Conservation (phyloP, 2,329 filamentous ascomycete genomes). For the Epichloe coenophiala region DNA sequence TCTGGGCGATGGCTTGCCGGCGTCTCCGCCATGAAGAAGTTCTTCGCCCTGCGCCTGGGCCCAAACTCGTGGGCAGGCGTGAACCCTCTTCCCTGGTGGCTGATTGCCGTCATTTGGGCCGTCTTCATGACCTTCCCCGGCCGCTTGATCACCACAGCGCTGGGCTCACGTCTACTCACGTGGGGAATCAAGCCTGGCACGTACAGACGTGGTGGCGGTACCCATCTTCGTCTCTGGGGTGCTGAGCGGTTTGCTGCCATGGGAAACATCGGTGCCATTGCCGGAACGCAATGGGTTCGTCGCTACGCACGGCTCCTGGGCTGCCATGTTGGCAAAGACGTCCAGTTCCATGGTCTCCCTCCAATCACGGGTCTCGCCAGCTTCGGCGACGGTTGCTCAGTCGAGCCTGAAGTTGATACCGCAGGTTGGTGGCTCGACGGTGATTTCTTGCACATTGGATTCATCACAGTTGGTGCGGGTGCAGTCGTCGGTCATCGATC, state of each 20-base stretch:
- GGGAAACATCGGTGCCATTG: constrained; percentile 4
- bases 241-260: constrained; percentile 7
- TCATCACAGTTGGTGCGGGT: constrained; percentile 8
- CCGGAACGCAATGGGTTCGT: constrained; percentile 9
- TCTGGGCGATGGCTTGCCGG: constrained; percentile 6
- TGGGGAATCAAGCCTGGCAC: constrained; percentile 8
- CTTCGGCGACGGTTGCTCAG: constrained; percentile 9
- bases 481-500: constrained; percentile 9
- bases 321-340: constrained; percentile 9
- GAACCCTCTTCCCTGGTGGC: constrained; percentile 7
- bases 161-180: constrained; percentile 4
- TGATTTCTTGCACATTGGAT: constrained; percentile 10
- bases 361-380: constrained; percentile 9
- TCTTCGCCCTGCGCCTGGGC: constrained; percentile 4
- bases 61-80: constrained; percentile 6
- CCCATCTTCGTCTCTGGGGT: constrained; percentile 10
- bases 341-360: constrained; percentile 9
- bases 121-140: constrained; percentile 8
- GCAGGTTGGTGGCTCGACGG: constrained; percentile 12
- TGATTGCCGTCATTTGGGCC: constrained; percentile 6
- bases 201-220: constrained; percentile 8
- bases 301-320: constrained; percentile 10
- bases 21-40: constrained; percentile 5
- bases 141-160: constrained; percentile 8
- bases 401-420: constrained; percentile 10